Conservation (phyloP, 208 protist species). For the Leishmania guyanensis region DNA sequence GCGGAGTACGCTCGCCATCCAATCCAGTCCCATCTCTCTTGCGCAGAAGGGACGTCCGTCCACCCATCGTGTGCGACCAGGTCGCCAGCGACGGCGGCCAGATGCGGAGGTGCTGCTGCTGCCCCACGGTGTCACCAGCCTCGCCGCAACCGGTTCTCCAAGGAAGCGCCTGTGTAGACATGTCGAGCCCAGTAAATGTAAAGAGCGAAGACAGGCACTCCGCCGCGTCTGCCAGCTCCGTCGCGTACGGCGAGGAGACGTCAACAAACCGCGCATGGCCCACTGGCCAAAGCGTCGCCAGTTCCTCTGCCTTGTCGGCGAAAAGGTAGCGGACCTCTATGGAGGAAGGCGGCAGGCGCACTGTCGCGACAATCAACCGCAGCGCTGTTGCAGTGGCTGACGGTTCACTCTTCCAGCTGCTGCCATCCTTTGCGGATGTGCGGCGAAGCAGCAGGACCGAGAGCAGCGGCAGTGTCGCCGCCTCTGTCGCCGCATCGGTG, state of each 20-base stretch:
- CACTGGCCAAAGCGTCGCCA: conserved; percentile 38
- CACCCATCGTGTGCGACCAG: neutral
- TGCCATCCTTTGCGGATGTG: neutral
- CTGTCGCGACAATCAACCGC: conserved; percentile 39
- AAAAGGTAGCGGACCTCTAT: conserved; percentile 32
- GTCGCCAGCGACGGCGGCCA: conserved; percentile 32
- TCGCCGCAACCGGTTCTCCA: conserved; percentile 10
- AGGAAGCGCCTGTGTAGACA: conserved; percentile 19
- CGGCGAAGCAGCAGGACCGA: conserved; percentile 45
- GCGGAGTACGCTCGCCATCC: conserved; percentile 2
- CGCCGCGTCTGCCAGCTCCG: neutral
- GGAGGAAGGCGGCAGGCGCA: conserved; percentile 45
- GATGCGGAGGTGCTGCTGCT: neutral
- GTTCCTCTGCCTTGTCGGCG: conserved; percentile 17
- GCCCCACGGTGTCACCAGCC: neutral
- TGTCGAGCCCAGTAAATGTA: conserved; percentile 10
- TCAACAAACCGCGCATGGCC: conserved; percentile 65
- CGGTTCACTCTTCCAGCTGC: neutral
- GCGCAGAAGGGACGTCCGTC: conserved; percentile 1
- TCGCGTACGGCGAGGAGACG: conserved; percentile 28
- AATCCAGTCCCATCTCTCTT: neutral
- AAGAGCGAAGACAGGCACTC: neutral
- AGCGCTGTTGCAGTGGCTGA: neutral
- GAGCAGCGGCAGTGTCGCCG: conserved; percentile 25
- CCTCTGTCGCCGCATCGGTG: neutral